phyloP scores from a whole-genome alignment of 805 yeast species.

The Zygoascus ofunaensis region DNA sequence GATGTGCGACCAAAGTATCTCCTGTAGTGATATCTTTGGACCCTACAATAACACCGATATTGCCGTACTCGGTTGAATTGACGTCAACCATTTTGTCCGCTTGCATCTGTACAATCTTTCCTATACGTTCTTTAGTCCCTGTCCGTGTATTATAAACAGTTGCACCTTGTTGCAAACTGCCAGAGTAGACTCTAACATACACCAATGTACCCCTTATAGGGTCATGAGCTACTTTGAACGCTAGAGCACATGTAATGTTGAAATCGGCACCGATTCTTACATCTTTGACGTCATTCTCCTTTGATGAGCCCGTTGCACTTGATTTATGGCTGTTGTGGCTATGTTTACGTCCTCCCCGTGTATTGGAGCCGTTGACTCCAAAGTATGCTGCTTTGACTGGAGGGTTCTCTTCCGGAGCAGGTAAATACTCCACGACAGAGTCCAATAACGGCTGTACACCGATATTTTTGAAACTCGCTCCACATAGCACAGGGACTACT shows the following conservation, averaged over 20 bases:
- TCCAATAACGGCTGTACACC: slow-evolving; percentile 94
- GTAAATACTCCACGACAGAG: slow-evolving; percentile 67
- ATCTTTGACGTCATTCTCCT: slow-evolving; percentile 6
- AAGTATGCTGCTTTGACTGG: slow-evolving; percentile 41
- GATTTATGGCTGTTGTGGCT: slow-evolving; percentile 1
- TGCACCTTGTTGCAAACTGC: slow-evolving; percentile 54
- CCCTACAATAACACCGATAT: slow-evolving; percentile 84
- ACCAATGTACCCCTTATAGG: slow-evolving; percentile 70
- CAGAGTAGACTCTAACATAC: slow-evolving; percentile 82
- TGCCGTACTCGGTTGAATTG: slow-evolving; percentile 54
- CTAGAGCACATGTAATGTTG: slow-evolving; percentile 66
- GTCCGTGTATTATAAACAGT: slow-evolving; percentile 61
- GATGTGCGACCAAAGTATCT: slow-evolving; percentile 70
- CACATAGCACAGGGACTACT: slow-evolving; percentile 79
- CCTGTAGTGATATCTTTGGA: slow-evolving; percentile 73
- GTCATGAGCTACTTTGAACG: slow-evolving; percentile 86
- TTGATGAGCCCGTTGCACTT: background rate
- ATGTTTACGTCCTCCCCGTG: slow-evolving; percentile 12
- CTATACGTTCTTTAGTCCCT: slow-evolving; percentile 54
- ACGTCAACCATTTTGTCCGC: slow-evolving; percentile 81
- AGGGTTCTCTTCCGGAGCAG: slow-evolving; percentile 63
- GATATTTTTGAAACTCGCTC: slow-evolving; percentile 83
- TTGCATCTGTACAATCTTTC: slow-evolving; percentile 71
- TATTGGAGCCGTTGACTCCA: slow-evolving; percentile 11
- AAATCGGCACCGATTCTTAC: slow-evolving; percentile 26